Base-by-base conservation (phyloP, 208 protist genomes). In the Crithidia sp. region DNA sequence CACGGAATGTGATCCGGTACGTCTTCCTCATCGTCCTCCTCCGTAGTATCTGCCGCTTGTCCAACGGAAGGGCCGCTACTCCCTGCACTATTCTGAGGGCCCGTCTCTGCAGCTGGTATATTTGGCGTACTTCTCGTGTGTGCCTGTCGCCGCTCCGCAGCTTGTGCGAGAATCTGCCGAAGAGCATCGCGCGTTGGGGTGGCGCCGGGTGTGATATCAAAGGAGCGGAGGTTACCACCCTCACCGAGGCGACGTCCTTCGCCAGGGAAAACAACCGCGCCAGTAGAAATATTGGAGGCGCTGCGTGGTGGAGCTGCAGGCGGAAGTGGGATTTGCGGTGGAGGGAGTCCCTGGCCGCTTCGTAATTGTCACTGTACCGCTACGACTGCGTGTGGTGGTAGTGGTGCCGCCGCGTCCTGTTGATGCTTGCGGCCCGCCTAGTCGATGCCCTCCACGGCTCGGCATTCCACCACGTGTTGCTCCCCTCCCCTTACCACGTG, bases 101-200 rank as follows among this genome's bases (percentile, higher is more conserved):
- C 28, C 28, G 28, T 28, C 28, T 28, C 28, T 28, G 28, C 28
- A 28, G 28, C 28, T 28, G 28, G 28, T 28, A 28, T 1, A 2
- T 28, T 28, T 28, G 28, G 45, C 45, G 45, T 0, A 7, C 45
- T 49, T 49, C 45, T 49, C 12, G 36, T 36, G 5, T 4, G 44
- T 5, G 2, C 3, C 40, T 17, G 10, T 14, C 76, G 62, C 14
- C 66, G 49, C 28, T 73, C 67, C 3, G 64, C 73, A 7, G 73
- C 78, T 13, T 52, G 61, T 3, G 73, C 73, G 4, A 79, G 52
- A 47, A 79, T 66, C 1, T 52, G 61, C 4, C 78, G 68, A 19
- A 71, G 47, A 6, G 57, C 74, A 36, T 79, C 78, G 6, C 67
- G 62, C 10, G 76, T 81, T 4, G 66, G 56, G 2, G 76, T 65